Percentiles rank a stretch among this genome's conserved stretches.
Conservation (phyloP, 768 basidiomycete genomes). For the Crucibulum laeve region DNA sequence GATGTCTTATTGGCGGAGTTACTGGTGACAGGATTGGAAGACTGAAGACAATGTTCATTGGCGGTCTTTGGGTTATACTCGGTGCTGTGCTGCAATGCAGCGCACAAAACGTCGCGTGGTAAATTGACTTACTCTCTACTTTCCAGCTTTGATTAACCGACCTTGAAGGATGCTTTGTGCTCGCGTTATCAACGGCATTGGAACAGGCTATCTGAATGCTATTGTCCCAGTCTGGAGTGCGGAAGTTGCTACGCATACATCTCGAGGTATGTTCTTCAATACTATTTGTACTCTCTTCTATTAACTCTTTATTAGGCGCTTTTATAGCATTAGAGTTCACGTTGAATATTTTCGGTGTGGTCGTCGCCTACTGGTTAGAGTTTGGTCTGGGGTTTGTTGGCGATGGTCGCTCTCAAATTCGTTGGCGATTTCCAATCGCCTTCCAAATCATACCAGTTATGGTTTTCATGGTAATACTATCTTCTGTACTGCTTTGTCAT, state of each 20-base stretch:
- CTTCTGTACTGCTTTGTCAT: background rate
- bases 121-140: conserved; percentile 6
- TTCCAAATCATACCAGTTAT: conserved; percentile 38
- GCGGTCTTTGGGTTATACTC: conserved; percentile 34
- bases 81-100: conserved; percentile 38
- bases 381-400: conserved; percentile 40
- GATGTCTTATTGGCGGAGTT: conserved; percentile 34
- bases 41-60: conserved; percentile 34
- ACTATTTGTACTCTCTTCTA: background rate
- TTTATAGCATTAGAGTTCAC: conserved; percentile 42
- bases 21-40: conserved; percentile 37
- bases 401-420: conserved; percentile 31
- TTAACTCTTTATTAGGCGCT: conserved; percentile 20
- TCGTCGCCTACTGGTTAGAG: conserved; percentile 42
- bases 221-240: conserved; percentile 43
- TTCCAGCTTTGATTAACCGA: background rate
- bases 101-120: conserved; percentile 38
- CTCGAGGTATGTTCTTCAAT: conserved; percentile 18
- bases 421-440: conserved; percentile 38
- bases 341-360: conserved; percentile 35
- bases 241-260: conserved; percentile 39
- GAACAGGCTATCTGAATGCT: conserved; percentile 38
- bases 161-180: conserved; percentile 38
- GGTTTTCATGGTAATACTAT: conserved; percentile 28
- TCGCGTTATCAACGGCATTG: conserved; percentile 38